Conservation (phyloP, 2,329 filamentous ascomycete species). For the Beauveria caledonica region DNA sequence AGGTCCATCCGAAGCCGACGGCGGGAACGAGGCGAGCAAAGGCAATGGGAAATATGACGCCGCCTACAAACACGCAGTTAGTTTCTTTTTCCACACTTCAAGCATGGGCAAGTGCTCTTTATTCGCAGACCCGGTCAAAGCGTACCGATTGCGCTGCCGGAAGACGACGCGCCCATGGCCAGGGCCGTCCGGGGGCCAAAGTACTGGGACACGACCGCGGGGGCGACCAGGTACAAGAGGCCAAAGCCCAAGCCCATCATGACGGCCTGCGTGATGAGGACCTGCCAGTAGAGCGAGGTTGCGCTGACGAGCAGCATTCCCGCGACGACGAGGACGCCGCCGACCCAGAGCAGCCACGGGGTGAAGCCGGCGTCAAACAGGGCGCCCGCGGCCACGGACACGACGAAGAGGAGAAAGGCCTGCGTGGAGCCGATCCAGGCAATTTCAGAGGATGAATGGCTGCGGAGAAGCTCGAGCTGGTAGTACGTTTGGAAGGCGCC, state of each 20-base stretch:
- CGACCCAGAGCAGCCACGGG: conserved; percentile 26
- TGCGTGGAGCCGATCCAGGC: conserved; percentile 29
- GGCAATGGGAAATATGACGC: conserved; percentile 23
- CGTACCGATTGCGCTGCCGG: conserved; percentile 26
- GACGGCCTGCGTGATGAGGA: conserved; percentile 24
- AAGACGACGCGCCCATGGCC: conserved; percentile 31
- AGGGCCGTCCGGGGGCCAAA: conserved; percentile 29
- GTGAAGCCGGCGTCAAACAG: conserved; percentile 29
- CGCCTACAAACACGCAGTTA: conserved; percentile 1
- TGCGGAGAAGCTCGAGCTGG: conserved; percentile 23
- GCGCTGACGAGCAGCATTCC: conserved; percentile 52
- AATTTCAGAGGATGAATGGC: conserved; percentile 22
- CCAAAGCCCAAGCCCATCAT: conserved; percentile 33
- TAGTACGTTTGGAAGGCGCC: conserved; percentile 51
- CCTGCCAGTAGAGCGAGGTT: conserved; percentile 24
- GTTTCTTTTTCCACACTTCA: background rate
- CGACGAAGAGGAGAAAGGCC: conserved; percentile 27
- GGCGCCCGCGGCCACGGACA: conserved; percentile 28
- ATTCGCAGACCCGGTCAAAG: background rate
- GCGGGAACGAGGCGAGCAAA: conserved; percentile 34
- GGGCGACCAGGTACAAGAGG: conserved; percentile 27
- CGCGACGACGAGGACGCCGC: conserved; percentile 28
- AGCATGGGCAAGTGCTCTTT: too few species aligned
- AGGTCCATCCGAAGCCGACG: conserved; percentile 49
- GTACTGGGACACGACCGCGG: conserved; percentile 31